Evolutionary conservation across 2,329 filamentous ascomycete genomes (phyloP).

Genomic region (Xylaria sp.): DNA sequence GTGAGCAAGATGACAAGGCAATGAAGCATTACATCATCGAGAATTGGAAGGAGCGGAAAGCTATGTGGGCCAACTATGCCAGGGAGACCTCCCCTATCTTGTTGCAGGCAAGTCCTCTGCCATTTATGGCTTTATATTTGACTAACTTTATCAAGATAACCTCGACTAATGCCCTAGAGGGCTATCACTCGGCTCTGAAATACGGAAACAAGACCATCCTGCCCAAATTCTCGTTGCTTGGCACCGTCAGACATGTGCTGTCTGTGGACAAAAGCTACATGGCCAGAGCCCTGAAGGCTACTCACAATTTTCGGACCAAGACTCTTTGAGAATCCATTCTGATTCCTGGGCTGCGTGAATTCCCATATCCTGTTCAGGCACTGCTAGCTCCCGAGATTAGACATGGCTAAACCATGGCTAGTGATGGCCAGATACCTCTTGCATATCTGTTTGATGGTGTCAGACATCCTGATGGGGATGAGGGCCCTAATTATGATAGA

Average conservation of each 20-base stretch:
- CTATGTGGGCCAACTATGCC: neutral
- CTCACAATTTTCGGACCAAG: neutral
- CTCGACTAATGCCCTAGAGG: neutral
- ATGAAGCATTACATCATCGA: neutral
- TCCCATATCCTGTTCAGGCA: neutral
- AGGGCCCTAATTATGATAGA: neutral
- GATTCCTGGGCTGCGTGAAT: neutral
- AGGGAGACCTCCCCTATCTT: neutral
- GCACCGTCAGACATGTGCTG: neutral
- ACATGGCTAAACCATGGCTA: neutral
- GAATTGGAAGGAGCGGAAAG: neutral
- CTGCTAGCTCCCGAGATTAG: neutral
- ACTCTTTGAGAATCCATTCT: neutral
- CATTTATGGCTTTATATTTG: neutral
- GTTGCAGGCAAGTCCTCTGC: neutral
- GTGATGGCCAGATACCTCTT: neutral
- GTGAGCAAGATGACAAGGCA: neutral
- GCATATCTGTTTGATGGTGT: neutral
- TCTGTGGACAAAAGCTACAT: neutral
- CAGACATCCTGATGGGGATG: neutral
- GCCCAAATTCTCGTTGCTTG: neutral
- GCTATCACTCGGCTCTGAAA: neutral
- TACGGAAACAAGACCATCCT: neutral
- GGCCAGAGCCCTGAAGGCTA: neutral
- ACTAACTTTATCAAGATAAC: neutral